phyloP scores from a whole-genome alignment of 805 yeast genomes.

The Hanseniaspora taiwanica region DNA sequence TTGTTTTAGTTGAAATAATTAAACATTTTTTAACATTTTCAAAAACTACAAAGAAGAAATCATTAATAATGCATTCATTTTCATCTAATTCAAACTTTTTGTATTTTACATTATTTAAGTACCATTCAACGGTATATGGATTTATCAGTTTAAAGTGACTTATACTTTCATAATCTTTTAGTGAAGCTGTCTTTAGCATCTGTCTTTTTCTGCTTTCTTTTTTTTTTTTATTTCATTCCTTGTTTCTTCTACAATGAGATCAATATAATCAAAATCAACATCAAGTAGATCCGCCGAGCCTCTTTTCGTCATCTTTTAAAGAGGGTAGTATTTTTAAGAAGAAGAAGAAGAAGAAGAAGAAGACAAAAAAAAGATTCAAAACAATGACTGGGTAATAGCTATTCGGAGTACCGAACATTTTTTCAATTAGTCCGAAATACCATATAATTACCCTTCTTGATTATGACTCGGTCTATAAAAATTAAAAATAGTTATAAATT shows the following conservation, averaged over 20 bases:
- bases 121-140: constrained; percentile 25
- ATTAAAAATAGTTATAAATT: no score
- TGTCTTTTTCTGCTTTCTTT: neutral
- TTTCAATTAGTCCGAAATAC: no score
- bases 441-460: no score
- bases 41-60: constrained; percentile 52
- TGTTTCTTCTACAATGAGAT: neutral
- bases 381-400: no score
- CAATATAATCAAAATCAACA: no score
- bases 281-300: no score
- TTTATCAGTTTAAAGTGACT: constrained; percentile 22
- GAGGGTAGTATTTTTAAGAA: no score
- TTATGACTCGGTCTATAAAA: no score
- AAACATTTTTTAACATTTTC: constrained; percentile 26
- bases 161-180: constrained; percentile 1
- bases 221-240: neutral
- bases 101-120: constrained; percentile 19
- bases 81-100: constrained; percentile 36
- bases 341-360: no score
- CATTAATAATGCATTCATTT: constrained; percentile 35
- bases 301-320: no score
- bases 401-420: no score
- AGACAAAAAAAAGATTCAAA: no score
- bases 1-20: constrained; percentile 46
- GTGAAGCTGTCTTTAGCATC: neutral